A percentile compares a stretch with the other conserved stretches of the same genome.
Conservation (phyloP, 257 asterid genomes). For the Ilex asprella region DNA sequence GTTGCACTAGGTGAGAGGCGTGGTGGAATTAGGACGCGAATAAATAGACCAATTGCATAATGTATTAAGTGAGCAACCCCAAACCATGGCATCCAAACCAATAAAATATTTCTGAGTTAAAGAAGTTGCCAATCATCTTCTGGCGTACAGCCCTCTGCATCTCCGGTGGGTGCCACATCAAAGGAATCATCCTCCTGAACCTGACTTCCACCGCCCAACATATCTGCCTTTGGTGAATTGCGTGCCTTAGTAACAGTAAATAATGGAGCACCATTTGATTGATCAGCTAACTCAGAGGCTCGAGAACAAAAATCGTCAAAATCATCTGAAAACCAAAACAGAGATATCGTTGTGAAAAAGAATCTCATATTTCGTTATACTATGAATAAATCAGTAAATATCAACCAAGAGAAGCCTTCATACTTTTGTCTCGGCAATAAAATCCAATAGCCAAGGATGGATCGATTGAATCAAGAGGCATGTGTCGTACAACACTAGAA, state of each 20-base stretch:
- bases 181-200: slow-evolving; percentile 23
- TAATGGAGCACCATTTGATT: slow-evolving; percentile 82
- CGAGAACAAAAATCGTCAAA: slow-evolving; percentile 76
- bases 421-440: slow-evolving; percentile 74
- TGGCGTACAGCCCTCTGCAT: slow-evolving; percentile 32
- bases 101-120: slow-evolving; percentile 15
- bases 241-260: slow-evolving; percentile 65
- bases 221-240: slow-evolving; percentile 23
- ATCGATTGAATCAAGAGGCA: slow-evolving; percentile 82
- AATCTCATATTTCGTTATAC: not conserved
- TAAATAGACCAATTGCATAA: no score
- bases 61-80: not conserved
- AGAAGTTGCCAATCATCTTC: slow-evolving; percentile 98
- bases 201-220: slow-evolving; percentile 13
- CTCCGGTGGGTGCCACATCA: slow-evolving; percentile 19
- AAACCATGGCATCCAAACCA: not conserved
- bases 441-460: slow-evolving; percentile 90
- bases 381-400: not conserved
- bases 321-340: slow-evolving; percentile 47
- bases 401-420: slow-evolving; percentile 11
- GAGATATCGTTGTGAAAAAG: not conserved
- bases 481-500: slow-evolving; percentile 60
- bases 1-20: no score
- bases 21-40: no score
- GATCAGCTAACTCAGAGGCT: slow-evolving; percentile 51